Conservation (phyloP, 495 filamentous ascomycete genomes). For the Annulohypoxylon bovei region DNA sequence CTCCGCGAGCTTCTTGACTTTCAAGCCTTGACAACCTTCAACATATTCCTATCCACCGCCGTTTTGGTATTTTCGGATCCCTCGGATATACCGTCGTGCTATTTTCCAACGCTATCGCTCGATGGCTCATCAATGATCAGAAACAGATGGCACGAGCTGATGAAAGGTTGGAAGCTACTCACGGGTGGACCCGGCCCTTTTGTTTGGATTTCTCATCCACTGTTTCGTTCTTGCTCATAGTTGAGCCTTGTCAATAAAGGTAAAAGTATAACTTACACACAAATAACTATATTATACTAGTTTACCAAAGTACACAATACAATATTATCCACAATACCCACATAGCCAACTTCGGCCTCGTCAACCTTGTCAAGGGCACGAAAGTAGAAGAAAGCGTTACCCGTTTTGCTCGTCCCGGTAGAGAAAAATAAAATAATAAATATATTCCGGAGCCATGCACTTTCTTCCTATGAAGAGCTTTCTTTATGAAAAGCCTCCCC, state of each 20-base stretch:
- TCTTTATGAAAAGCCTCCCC: conserved; percentile 21
- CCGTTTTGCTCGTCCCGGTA: not conserved
- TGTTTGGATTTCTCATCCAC: not conserved
- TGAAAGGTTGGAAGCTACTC: conserved; percentile 14
- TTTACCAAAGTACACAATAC: conserved; percentile 5
- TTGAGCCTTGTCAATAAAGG: conserved; percentile 1
- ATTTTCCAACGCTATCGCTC: conserved; percentile 38
- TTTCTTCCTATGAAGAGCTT: conserved; percentile 26
- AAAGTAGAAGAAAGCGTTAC: conserved; percentile 15
- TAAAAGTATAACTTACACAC: not conserved
- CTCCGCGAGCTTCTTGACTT: conserved; percentile 18
- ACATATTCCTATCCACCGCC: conserved; percentile 27
- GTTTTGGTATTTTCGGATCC: conserved; percentile 35
- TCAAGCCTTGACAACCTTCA: conserved; percentile 29
- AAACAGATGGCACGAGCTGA: conserved; percentile 38
- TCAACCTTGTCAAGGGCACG: conserved; percentile 19
- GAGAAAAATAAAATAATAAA: conserved; percentile 12
- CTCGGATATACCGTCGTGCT: conserved; percentile 42
- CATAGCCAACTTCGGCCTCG: conserved; percentile 12
- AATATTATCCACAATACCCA: conserved; percentile 8
- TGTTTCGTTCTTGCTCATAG: conserved; percentile 5
- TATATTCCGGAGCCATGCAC: conserved; percentile 21
- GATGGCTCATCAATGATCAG: conserved; percentile 23
- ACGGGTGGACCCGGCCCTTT: conserved; percentile 28
- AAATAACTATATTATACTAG: not conserved